phyloP scores from a whole-genome alignment of 75 land plant genomes.

The Pinus taeda region DNA sequence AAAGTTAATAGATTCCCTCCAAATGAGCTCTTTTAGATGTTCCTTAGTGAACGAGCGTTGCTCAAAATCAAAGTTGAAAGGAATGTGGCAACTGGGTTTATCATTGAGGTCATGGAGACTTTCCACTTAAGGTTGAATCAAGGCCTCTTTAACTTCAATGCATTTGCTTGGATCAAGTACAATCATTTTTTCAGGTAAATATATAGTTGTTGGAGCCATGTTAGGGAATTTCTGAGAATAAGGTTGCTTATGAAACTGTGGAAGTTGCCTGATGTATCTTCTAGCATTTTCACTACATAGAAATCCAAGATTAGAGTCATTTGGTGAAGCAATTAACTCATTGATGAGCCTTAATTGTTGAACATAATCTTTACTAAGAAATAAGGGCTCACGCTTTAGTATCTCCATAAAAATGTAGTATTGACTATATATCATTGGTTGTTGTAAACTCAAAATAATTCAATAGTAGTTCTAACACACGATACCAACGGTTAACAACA shows the following conservation, averaged over 20 bases:
- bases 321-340: constrained; percentile 87
- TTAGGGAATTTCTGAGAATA: constrained; percentile 54
- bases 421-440: constrained; percentile 90
- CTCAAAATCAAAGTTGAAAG: no score
- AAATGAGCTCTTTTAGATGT: no score
- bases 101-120: no score
- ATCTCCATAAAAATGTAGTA: constrained; percentile 79
- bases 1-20: no score
- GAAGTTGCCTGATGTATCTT: constrained; percentile 73
- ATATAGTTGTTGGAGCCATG: constrained; percentile 52
- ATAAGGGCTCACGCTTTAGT: constrained; percentile 57
- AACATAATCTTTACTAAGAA: constrained; percentile 85
- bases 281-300: constrained; percentile 77
- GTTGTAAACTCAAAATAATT: constrained; percentile 78
- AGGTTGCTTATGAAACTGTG: constrained; percentile 29
- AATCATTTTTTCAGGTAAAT: constrained; percentile 80
- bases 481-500: constrained; percentile 87
- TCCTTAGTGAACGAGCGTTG: no score
- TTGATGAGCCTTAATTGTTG: constrained; percentile 77
- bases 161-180: constrained; percentile 79
- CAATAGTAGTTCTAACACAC: constrained; percentile 76
- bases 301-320: constrained; percentile 76
- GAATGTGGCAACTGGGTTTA: no score
- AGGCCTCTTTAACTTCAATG: constrained; percentile 34
- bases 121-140: no score